A percentile compares a stretch with the other conserved stretches of the same genome.
Evolutionary conservation across 257 asterid genomes (phyloP).

Genomic region (Rehmannia glutinosa): DNA sequence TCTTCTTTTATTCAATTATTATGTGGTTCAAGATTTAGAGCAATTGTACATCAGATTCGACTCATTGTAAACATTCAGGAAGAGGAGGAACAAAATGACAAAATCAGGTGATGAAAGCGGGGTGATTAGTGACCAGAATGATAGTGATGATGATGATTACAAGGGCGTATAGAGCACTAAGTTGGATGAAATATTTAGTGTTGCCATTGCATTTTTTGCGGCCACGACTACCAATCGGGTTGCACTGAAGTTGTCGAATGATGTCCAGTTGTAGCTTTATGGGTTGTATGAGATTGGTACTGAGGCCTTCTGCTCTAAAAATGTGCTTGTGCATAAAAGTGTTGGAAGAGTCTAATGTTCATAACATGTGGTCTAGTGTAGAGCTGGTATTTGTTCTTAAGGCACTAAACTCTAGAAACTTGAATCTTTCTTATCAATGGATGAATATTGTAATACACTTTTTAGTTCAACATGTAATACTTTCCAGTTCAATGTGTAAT

Average conservation of each 20-base stretch:
- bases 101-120: slow-evolving; percentile 20
- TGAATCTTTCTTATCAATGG: not conserved
- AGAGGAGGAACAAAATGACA: no score
- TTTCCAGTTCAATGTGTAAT: no score
- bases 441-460: not conserved
- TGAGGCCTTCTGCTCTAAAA: slow-evolving; percentile 91
- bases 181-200: slow-evolving; percentile 88
- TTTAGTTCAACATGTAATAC: no score
- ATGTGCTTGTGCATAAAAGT: slow-evolving; percentile 70
- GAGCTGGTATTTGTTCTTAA: not conserved
- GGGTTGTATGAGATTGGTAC: slow-evolving; percentile 91
- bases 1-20: no score
- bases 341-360: not conserved
- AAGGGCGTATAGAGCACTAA: slow-evolving; percentile 98
- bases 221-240: slow-evolving; percentile 82
- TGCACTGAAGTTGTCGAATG: slow-evolving; percentile 62
- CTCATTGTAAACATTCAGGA: no score
- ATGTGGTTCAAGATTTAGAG: no score
- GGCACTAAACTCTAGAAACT: not conserved
- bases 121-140: slow-evolving; percentile 30
- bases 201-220: slow-evolving; percentile 93
- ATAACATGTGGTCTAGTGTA: not conserved
- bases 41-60: no score
- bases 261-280: slow-evolving; percentile 87
- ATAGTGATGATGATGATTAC: slow-evolving; percentile 92